Percentiles rank a stretch among this genome's conserved stretches.
Conservation (phyloP, 2,329 filamentous ascomycete genomes). For the Rutstroemia sp. region DNA sequence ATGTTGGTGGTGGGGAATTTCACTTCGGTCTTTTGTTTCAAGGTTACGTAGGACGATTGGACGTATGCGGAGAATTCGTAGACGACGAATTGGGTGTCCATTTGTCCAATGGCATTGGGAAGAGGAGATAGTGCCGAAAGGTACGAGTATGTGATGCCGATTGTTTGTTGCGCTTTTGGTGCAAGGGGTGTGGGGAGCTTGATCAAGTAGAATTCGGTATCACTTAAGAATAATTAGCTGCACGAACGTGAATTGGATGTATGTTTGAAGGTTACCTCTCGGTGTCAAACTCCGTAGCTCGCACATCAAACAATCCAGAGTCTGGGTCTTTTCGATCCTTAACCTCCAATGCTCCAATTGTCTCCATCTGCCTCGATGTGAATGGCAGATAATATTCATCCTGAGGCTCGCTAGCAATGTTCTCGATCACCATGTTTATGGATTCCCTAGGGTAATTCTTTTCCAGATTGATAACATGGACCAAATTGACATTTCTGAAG, state of each 20-base stretch:
- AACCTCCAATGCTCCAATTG: conserved; percentile 80
- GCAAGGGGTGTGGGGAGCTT: conserved; percentile 68
- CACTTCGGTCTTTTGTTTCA: conserved; percentile 95
- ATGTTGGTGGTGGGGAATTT: conserved; percentile 75
- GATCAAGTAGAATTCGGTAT: conserved; percentile 77
- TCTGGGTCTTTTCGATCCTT: conserved; percentile 79
- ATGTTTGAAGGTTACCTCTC: conserved; percentile 41
- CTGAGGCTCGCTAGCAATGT: conserved; percentile 70
- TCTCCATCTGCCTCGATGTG: conserved; percentile 64
- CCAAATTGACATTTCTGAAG: conserved; percentile 89
- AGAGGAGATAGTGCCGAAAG: conserved; percentile 74
- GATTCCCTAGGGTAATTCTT: conserved; percentile 87
- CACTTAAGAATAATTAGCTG: conserved; percentile 38
- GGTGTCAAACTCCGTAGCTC: conserved; percentile 56
- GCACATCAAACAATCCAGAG: conserved; percentile 59
- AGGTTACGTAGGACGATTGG: conserved; percentile 74
- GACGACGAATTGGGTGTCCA: conserved; percentile 77
- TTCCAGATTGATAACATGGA: conserved; percentile 84
- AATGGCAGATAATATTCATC: conserved; percentile 90
- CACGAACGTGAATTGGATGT: not conserved
- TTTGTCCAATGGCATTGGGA: conserved; percentile 75
- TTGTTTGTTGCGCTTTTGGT: conserved; percentile 70
- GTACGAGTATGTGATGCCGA: conserved; percentile 79
- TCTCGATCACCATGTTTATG: conserved; percentile 91
- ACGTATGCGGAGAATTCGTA: conserved; percentile 83